phyloP scores from a whole-genome alignment of 1,284 basidiomycete genomes.

The Trichosporon sp. region DNA sequence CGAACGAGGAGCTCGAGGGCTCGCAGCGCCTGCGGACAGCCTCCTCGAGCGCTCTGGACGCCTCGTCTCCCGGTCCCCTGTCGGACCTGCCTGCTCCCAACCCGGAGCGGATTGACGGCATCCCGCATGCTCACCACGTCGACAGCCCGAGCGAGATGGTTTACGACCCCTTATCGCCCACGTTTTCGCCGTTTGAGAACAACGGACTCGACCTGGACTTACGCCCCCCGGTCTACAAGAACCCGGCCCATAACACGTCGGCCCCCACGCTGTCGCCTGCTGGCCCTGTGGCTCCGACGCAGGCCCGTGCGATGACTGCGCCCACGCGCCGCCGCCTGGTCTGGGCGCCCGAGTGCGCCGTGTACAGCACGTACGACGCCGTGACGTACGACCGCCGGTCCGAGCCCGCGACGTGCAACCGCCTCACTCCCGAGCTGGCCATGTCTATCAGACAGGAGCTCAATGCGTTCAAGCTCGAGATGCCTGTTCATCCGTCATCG shows the following conservation, averaged over 20 bases:
- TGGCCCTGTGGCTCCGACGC: conserved; percentile 41
- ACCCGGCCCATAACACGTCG: conserved; percentile 53
- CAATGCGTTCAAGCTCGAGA: conserved; percentile 96
- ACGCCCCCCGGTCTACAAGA: conserved; percentile 19
- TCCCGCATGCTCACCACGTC: conserved; percentile 57
- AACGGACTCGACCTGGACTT: conserved; percentile 19
- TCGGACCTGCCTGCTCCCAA: conserved; percentile 71
- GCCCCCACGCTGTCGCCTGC: conserved; percentile 71
- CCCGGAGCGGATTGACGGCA: conserved; percentile 77
- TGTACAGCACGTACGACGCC: conserved; percentile 91
- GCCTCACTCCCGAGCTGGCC: conserved; percentile 86
- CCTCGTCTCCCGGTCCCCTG: conserved; percentile 54
- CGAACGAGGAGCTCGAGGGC: neutral
- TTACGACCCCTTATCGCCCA: conserved; percentile 54
- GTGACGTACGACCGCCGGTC: conserved; percentile 87
- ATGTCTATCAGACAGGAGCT: conserved; percentile 94
- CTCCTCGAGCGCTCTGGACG: neutral
- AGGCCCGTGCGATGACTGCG: conserved; percentile 32
- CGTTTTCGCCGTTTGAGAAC: conserved; percentile 51
- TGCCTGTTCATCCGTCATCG: conserved; percentile 88
- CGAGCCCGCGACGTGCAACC: conserved; percentile 94
- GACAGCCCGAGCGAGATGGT: conserved; percentile 19
- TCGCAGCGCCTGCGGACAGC: neutral
- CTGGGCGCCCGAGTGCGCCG: conserved; percentile 85
- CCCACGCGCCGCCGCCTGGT: conserved; percentile 59